Evolutionary conservation across 169 alveolate genomes (phyloP).

Genomic region (Cryptosporidium canis): DNA sequence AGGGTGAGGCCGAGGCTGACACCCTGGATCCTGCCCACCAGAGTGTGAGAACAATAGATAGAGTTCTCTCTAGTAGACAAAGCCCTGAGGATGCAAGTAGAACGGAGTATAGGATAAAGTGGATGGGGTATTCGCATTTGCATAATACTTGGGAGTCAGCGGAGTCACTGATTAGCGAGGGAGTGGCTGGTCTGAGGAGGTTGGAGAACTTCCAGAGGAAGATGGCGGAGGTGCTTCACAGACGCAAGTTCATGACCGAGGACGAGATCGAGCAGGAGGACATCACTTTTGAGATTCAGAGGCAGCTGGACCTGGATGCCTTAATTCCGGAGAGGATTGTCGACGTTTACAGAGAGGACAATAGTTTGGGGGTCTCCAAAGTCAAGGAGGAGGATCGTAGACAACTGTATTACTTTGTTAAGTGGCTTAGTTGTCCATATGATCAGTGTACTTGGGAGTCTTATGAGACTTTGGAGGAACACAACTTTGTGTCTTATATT

Average conservation of each 20-base stretch:
- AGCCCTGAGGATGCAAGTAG: slow-evolving; percentile 70
- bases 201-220: slow-evolving; percentile 87
- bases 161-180: slow-evolving; percentile 78
- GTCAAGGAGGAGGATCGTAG: slow-evolving; percentile 18
- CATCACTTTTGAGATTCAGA: slow-evolving; percentile 85
- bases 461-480: slow-evolving; percentile 83
- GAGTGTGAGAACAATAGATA: slow-evolving; percentile 21
- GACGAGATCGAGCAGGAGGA: slow-evolving; percentile 91
- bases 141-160: slow-evolving; percentile 90
- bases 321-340: slow-evolving; percentile 88
- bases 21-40: neutral
- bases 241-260: slow-evolving; percentile 85
- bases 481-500: slow-evolving; percentile 81
- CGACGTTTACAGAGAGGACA: slow-evolving; percentile 22
- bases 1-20: neutral
- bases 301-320: slow-evolving; percentile 90
- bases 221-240: slow-evolving; percentile 79
- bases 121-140: slow-evolving; percentile 89
- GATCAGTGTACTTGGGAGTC: slow-evolving; percentile 92
- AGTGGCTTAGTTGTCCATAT: slow-evolving; percentile 90
- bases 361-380: slow-evolving; percentile 27
- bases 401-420: slow-evolving; percentile 81
- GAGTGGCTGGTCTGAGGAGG: slow-evolving; percentile 83
- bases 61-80: slow-evolving; percentile 24
- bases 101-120: slow-evolving; percentile 85